Evolutionary conservation across 2,329 filamentous ascomycete species (phyloP).

Genomic region (Neoarthrinium moseri): DNA sequence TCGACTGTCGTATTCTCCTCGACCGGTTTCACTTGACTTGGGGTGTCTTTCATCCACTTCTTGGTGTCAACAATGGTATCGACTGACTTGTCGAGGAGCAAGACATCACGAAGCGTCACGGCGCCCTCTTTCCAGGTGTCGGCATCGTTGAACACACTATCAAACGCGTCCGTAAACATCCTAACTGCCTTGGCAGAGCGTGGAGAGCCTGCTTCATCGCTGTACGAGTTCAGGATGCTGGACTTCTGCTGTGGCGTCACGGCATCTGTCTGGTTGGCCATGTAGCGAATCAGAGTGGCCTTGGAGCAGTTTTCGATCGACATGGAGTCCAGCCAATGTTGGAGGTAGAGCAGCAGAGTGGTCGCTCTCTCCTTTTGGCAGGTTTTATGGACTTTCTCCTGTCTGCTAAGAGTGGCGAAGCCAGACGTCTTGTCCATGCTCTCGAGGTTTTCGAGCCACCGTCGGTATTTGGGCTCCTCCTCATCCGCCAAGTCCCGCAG

Average conservation of each 20-base stretch:
- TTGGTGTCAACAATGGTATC: slow-evolving; percentile 55
- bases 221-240: slow-evolving; percentile 48
- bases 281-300: slow-evolving; percentile 50
- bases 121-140: slow-evolving; percentile 30
- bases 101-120: slow-evolving; percentile 50
- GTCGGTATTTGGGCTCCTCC: slow-evolving; percentile 54
- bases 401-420: slow-evolving; percentile 52
- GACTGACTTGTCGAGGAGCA: slow-evolving; percentile 52
- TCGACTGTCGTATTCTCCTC: slow-evolving; percentile 40
- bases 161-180: slow-evolving; percentile 57
- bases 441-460: slow-evolving; percentile 57
- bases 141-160: slow-evolving; percentile 48
- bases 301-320: slow-evolving; percentile 51
- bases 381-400: slow-evolving; percentile 48
- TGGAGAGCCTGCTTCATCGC: slow-evolving; percentile 39
- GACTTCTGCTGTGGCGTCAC: slow-evolving; percentile 56
- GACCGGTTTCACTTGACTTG: slow-evolving; percentile 29
- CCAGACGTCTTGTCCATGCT: slow-evolving; percentile 57
- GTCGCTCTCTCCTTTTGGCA: slow-evolving; percentile 51
- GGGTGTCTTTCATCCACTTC: slow-evolving; percentile 47
- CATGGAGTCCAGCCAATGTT: slow-evolving; percentile 51
- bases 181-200: slow-evolving; percentile 41
- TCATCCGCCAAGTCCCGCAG: slow-evolving; percentile 55
- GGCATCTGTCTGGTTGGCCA: slow-evolving; percentile 45
- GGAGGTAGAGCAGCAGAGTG: slow-evolving; percentile 51